Evolutionary conservation across 106 monocot genomes (phyloP).

Genomic region (Apostasia shenzhenica): DNA sequence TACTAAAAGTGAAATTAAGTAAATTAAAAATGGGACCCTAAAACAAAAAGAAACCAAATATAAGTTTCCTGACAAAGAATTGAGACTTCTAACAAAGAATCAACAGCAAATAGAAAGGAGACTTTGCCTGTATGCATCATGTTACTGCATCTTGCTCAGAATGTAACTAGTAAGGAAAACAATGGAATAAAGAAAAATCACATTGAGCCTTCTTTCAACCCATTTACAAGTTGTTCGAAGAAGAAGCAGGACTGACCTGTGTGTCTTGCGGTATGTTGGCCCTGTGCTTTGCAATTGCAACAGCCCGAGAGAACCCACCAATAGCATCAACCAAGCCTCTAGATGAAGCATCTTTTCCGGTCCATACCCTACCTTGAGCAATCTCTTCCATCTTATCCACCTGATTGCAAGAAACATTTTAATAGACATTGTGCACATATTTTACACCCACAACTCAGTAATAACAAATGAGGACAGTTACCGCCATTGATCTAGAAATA

Average conservation of each 20-base stretch:
- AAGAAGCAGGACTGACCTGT: slow-evolving; percentile 31
- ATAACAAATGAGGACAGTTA: slow-evolving; percentile 20
- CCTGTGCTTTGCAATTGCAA: slow-evolving; percentile 90
- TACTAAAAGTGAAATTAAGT: too few species aligned
- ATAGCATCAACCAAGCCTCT: slow-evolving; percentile 83
- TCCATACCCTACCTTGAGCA: slow-evolving; percentile 98
- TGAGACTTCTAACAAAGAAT: neutral
- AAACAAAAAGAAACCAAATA: too few species aligned
- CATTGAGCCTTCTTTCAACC: neutral
- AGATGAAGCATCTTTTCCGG: slow-evolving; percentile 68
- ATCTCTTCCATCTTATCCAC: slow-evolving; percentile 86
- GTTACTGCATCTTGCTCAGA: too few species aligned
- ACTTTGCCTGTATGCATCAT: too few species aligned
- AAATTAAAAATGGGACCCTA: too few species aligned
- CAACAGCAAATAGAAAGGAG: neutral
- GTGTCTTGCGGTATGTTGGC: slow-evolving; percentile 74
- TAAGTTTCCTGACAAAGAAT: too few species aligned
- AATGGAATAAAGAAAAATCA: too few species aligned
- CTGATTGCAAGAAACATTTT: slow-evolving; percentile 24
- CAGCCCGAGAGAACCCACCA: slow-evolving; percentile 77
- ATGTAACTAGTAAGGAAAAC: too few species aligned
- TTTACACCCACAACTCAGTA: neutral
- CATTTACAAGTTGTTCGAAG: neutral
- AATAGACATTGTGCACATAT: neutral
- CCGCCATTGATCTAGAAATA: slow-evolving; percentile 82